phyloP scores from a whole-genome alignment of 305 asterid genomes.

The Galium porrigens region DNA sequence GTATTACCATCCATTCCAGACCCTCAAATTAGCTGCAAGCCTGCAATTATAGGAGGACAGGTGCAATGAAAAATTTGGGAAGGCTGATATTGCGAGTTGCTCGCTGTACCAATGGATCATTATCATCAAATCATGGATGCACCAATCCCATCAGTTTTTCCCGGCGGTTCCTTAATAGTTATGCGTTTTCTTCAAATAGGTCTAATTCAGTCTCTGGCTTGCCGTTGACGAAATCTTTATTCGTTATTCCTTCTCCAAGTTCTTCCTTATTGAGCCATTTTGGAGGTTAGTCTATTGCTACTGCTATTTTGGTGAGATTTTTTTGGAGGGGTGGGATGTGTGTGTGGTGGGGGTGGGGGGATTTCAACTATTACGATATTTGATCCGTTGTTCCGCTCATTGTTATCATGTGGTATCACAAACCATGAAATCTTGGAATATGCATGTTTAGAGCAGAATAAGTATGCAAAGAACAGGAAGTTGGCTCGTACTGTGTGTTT shows the following conservation, averaged over 20 bases:
- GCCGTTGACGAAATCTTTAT: conserved; percentile 19
- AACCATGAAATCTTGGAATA: background rate
- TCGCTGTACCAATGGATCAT: conserved; percentile 22
- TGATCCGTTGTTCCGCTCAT: background rate
- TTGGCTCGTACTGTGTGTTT: background rate
- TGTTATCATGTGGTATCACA: background rate
- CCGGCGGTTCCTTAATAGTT: conserved; percentile 22
- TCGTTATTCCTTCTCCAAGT: conserved; percentile 11
- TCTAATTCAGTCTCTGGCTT: conserved; percentile 8
- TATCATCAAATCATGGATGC: conserved; percentile 16
- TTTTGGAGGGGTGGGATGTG: background rate
- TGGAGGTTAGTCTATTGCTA: conserved; percentile 28
- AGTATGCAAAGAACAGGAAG: conserved; percentile 1
- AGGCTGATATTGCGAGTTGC: conserved; percentile 30
- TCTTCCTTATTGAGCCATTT: conserved; percentile 24
- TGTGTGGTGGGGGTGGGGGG: background rate
- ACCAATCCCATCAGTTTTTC: conserved; percentile 14
- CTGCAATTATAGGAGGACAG: background rate
- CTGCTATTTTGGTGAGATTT: background rate
- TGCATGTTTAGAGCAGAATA: background rate
- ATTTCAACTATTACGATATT: background rate
- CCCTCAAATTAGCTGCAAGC: background rate
- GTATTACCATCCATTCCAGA: background rate
- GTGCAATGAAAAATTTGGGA: conserved; percentile 34
- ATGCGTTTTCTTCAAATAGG: conserved; percentile 17